Conservation (phyloP, 1,284 basidiomycete genomes). For the Kwoniella shivajii region DNA sequence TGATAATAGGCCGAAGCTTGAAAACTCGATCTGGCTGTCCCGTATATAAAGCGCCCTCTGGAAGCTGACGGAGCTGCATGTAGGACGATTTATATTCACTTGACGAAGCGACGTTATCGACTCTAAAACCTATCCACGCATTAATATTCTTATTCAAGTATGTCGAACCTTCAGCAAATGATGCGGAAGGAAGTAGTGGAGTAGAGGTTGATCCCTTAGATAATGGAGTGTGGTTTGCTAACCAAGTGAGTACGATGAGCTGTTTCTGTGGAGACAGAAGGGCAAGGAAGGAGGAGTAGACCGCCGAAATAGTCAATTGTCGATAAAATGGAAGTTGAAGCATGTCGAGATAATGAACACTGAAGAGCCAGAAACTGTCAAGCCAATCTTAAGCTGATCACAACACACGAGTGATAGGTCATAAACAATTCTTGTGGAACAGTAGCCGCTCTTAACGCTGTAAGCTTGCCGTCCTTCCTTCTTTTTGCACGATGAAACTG, state of each 20-base stretch:
- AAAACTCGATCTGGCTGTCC: no score
- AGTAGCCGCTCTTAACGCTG: constrained; percentile 84
- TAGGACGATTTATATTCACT: constrained; percentile 83
- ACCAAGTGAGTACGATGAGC: constrained; percentile 60
- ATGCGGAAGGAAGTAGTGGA: constrained; percentile 53
- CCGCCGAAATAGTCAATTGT: no score
- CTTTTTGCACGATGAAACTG: neutral
- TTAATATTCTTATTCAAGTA: constrained; percentile 94
- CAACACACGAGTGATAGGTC: constrained; percentile 61
- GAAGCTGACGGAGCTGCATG: no score
- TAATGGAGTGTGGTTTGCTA: constrained; percentile 79
- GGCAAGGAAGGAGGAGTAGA: no score
- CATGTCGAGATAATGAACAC: no score
- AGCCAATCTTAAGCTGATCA: no score
- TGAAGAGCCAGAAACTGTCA: neutral
- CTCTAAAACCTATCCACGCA: constrained; percentile 78
- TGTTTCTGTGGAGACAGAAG: neutral
- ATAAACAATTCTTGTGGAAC: constrained; percentile 94
- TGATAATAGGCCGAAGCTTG: no score
- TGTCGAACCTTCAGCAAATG: constrained; percentile 59
- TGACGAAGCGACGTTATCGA: constrained; percentile 68
- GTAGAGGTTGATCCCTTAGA: constrained; percentile 66
- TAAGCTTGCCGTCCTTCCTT: constrained; percentile 8
- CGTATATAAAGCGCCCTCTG: no score
- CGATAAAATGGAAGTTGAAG: no score